These are phyloP conservation scores for Leccinum pellstonianum DNA, from an alignment of 768 basidiomycete genomes.

Conservation along the genomic window DNA sequence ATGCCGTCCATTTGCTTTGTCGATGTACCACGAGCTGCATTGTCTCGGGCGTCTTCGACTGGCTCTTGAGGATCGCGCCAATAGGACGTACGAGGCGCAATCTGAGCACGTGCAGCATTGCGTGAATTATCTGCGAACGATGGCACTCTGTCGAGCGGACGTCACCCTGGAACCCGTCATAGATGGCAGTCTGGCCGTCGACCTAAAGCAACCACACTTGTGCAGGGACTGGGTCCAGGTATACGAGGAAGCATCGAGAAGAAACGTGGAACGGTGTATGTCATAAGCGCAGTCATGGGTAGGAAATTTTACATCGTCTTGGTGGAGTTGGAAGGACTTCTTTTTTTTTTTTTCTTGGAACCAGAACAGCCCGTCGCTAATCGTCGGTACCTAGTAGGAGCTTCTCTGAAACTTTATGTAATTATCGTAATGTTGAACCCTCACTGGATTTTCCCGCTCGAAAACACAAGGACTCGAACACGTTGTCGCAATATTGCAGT, in stretches of 20 bases:
- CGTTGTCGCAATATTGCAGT: background rate
- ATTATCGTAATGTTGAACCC: too few relatives aligned
- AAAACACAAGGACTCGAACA: too few relatives aligned
- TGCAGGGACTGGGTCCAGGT: slow-evolving; percentile 29
- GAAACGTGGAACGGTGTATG: slow-evolving; percentile 12
- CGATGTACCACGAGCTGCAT: slow-evolving; percentile 40
- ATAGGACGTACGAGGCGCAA: slow-evolving; percentile 17
- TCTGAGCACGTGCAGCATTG: slow-evolving; percentile 40
- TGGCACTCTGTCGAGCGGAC: slow-evolving; percentile 46
- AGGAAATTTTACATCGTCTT: background rate
- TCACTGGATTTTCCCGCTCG: too few relatives aligned
- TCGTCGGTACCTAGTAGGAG: background rate
- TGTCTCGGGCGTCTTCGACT: slow-evolving; percentile 34
- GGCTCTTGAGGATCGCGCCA: slow-evolving; percentile 19
- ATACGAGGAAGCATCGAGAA: slow-evolving; percentile 22
- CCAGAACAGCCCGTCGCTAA: background rate
- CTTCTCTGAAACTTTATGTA: background rate
- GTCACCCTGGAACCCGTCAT: slow-evolving; percentile 46
- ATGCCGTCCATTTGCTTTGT: slow-evolving; percentile 33
- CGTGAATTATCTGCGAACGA: slow-evolving; percentile 48
- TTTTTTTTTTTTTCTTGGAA: background rate
- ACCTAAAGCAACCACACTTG: slow-evolving; percentile 24
- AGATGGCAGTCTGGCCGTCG: slow-evolving; percentile 16
- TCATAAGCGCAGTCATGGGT: slow-evolving; percentile 3
- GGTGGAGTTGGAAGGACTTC: background rate